phyloP scores from a whole-genome alignment of 177 flowering plant species.

The Tripterygium wilfordii region DNA sequence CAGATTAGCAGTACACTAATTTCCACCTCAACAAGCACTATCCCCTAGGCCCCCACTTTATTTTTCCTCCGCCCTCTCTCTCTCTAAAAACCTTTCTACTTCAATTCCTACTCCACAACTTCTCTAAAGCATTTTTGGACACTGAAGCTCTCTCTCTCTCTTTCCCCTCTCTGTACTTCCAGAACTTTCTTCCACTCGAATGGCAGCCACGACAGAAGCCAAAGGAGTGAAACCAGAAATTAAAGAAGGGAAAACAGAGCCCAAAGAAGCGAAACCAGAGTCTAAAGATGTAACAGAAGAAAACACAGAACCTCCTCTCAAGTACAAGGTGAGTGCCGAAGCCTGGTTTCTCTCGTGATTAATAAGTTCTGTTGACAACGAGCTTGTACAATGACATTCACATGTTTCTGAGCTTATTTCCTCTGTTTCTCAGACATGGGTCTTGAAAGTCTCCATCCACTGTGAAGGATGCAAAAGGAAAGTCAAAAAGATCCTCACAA shows the following conservation, averaged over 20 bases:
- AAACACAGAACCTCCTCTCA: conserved; percentile 18
- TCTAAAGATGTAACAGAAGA: conserved; percentile 16
- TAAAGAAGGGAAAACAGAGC: conserved; percentile 9
- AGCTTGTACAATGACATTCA: too few relatives aligned
- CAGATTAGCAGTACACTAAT: not conserved
- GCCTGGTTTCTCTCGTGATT: not conserved
- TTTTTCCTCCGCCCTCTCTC: conserved; percentile 1
- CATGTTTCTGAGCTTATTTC: not conserved
- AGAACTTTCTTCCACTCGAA: not conserved
- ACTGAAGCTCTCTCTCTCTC: not conserved
- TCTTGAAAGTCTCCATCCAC: conserved; percentile 54
- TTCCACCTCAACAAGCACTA: conserved; percentile 11
- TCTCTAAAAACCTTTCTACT: not conserved
- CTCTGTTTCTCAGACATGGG: conserved; percentile 38
- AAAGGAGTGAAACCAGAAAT: conserved; percentile 4
- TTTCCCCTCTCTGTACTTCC: not conserved
- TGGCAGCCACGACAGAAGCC: conserved; percentile 13
- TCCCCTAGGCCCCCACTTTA: not conserved
- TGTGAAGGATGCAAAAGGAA: conserved; percentile 64
- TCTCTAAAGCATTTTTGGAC: not conserved
- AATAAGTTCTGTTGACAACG: too few relatives aligned
- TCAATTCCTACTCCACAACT: not conserved
- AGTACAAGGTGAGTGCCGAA: conserved; percentile 23
- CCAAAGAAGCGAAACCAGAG: conserved; percentile 15
- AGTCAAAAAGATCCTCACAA: conserved; percentile 37